These are phyloP conservation scores for Clathrospora elynae DNA, from an alignment of 2,329 filamentous ascomycete genomes.

Conservation along the genomic window DNA sequence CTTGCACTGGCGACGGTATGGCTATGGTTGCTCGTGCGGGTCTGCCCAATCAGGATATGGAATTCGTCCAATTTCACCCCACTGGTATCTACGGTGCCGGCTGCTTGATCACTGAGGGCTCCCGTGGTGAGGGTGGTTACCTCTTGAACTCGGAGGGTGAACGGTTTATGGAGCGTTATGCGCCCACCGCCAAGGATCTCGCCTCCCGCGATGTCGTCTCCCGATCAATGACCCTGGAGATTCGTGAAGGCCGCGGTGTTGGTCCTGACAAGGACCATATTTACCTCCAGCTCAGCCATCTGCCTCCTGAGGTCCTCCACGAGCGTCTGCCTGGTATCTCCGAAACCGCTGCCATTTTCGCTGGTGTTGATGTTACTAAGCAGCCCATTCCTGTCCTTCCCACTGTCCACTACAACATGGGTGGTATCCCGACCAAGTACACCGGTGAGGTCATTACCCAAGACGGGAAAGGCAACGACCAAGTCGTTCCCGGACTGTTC, in stretches of 20 bases:
- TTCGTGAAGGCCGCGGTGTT: constrained; percentile 95
- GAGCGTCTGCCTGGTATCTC: constrained; percentile 98
- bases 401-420: constrained; percentile 99
- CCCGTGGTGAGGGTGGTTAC: constrained; percentile 97
- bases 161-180: constrained; percentile 99
- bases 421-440: constrained; percentile 96
- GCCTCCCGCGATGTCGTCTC: constrained; percentile 95
- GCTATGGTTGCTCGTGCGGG: constrained; percentile 98
- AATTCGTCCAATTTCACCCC: constrained; percentile 99
- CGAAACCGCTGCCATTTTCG: constrained; percentile 96
- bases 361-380: constrained; percentile 95
- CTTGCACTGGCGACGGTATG: constrained; percentile 98
- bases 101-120: constrained; percentile 93
- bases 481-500: constrained; percentile 92
- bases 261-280: constrained; percentile 98
- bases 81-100: constrained; percentile 99
- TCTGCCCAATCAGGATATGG: constrained; percentile 97
- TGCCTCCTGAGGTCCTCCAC: constrained; percentile 88
- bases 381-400: constrained; percentile 95
- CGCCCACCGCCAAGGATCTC: constrained; percentile 96
- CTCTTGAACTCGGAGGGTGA: constrained; percentile 97
- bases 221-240: constrained; percentile 97
- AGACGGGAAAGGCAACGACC: constrained; percentile 83
- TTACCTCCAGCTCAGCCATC: constrained; percentile 94
- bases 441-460: constrained; percentile 93